phyloP scores from a whole-genome alignment of 331 rosid genomes.

The Quercus phellos region DNA sequence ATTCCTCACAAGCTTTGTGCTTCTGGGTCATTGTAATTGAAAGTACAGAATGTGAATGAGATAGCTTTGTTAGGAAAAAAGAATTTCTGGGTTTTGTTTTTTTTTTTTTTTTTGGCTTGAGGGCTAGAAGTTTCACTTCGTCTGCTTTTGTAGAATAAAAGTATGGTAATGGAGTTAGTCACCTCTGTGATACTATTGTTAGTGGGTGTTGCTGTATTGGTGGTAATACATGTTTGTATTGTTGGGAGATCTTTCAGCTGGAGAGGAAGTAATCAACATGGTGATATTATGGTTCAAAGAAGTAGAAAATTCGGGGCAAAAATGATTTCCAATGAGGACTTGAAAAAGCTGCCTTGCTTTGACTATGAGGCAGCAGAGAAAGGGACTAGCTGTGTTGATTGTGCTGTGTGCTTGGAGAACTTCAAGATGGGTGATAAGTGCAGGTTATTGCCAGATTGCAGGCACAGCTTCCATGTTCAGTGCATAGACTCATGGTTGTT shows the following conservation, averaged over 20 bases:
- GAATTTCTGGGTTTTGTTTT: no score
- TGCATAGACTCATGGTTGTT: conserved; percentile 68
- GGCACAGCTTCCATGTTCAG: conserved; percentile 60
- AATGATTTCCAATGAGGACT: conserved; percentile 38
- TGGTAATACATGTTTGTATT: conserved; percentile 52
- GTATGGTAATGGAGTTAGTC: conserved; percentile 43
- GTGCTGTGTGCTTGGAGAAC: conserved; percentile 72
- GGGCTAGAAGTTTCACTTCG: neutral
- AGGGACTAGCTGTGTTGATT: conserved; percentile 33
- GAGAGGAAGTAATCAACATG: conserved; percentile 13
- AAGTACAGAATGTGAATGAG: neutral
- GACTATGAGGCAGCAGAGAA: conserved; percentile 34
- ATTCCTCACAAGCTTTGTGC: conserved; percentile 13
- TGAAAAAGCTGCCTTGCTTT: conserved; percentile 67
- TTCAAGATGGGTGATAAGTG: conserved; percentile 59
- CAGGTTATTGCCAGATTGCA: conserved; percentile 66
- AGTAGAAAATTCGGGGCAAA: neutral
- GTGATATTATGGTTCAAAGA: conserved; percentile 8
- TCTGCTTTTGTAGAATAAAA: neutral
- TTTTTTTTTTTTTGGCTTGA: neutral
- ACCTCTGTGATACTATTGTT: conserved; percentile 45
- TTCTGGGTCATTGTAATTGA: neutral
- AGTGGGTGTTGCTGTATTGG: conserved; percentile 55
- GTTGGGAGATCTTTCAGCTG: conserved; percentile 43
- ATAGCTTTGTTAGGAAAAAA: neutral